Percentiles rank a stretch among this genome's conserved stretches.
Evolutionary conservation across 2,329 filamentous ascomycete genomes (phyloP).

Genomic region (Aspergillus fructus): DNA sequence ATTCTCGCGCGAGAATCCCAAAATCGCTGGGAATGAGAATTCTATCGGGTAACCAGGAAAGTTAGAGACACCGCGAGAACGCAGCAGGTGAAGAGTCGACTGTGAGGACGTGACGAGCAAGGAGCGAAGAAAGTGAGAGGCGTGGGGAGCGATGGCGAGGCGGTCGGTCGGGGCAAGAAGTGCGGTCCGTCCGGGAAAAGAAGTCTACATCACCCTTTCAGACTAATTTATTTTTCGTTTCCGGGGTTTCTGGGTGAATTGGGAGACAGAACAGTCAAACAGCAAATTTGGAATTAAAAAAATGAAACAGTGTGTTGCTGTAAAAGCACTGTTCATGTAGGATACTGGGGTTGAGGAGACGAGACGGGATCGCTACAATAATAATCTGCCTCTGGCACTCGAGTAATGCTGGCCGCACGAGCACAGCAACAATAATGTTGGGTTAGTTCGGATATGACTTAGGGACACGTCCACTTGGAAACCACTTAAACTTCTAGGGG

Average conservation of each 20-base stretch:
- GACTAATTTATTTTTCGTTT: neutral
- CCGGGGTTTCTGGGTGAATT: neutral
- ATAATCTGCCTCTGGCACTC: slow-evolving; percentile 1
- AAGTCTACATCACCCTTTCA: neutral
- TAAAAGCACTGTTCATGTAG: neutral
- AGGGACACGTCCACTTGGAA: neutral
- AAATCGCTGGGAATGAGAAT: slow-evolving; percentile 1
- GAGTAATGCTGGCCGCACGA: slow-evolving; percentile 8
- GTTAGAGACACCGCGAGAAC: neutral
- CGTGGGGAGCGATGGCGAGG: slow-evolving; percentile 27
- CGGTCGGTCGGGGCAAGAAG: slow-evolving; percentile 24
- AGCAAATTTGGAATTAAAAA: neutral
- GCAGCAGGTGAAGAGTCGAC: slow-evolving; percentile 1
- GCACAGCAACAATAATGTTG: slow-evolving; percentile 7
- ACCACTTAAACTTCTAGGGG: neutral
- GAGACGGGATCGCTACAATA: neutral
- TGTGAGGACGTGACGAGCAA: slow-evolving; percentile 7
- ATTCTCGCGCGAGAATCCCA: slow-evolving; percentile 19
- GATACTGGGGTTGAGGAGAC: neutral
- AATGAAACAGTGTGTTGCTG: neutral
- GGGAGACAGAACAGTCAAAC: neutral
- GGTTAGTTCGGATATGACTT: slow-evolving; percentile 12
- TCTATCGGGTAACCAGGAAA: neutral
- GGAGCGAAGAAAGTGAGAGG: slow-evolving; percentile 16
- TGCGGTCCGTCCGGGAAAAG: slow-evolving; percentile 6